Conservation (phyloP, 2,329 filamentous ascomycete species). For the Coniochaeta sp. region DNA sequence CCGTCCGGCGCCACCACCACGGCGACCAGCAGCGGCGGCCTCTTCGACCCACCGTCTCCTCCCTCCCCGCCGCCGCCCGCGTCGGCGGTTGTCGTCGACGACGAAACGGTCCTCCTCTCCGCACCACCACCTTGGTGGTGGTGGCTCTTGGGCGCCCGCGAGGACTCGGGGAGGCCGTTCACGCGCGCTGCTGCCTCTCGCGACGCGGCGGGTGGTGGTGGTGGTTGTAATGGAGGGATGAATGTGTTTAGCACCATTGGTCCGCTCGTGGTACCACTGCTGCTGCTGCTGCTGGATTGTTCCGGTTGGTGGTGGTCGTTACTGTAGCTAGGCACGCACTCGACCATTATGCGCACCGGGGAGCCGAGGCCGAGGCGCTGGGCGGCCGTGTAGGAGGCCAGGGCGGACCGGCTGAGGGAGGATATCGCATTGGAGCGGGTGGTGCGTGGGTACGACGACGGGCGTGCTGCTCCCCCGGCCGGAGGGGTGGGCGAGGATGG, state of each 20-base stretch:
- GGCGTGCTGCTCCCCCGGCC: not conserved
- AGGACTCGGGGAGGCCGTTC: not conserved
- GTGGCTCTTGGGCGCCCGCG: not conserved
- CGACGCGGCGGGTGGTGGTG: not conserved
- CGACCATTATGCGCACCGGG: constrained; percentile 51
- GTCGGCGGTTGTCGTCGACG: no score
- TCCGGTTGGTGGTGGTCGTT: not conserved
- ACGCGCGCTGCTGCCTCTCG: not conserved
- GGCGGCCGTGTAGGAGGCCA: constrained; percentile 45
- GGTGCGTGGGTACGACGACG: not conserved
- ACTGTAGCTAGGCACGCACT: constrained; percentile 29
- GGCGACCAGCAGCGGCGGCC: constrained; percentile 45
- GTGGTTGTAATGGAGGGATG: not conserved
- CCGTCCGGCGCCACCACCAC: constrained; percentile 44
- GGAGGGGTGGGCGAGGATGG: not conserved
- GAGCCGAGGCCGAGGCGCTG: constrained; percentile 44
- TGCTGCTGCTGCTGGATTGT: not conserved
- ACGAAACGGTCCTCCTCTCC: no score
- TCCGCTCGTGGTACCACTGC: not conserved
- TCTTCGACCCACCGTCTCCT: constrained; percentile 12
- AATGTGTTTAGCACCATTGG: constrained; percentile 5
- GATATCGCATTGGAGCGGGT: constrained; percentile 35
- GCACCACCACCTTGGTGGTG: no score
- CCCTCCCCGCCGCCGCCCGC: not conserved
- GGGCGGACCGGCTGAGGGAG: constrained; percentile 42